These are phyloP conservation scores for Vitis cinerea DNA, from an alignment of 164 flowering plant genomes.

Conservation along the genomic window DNA sequence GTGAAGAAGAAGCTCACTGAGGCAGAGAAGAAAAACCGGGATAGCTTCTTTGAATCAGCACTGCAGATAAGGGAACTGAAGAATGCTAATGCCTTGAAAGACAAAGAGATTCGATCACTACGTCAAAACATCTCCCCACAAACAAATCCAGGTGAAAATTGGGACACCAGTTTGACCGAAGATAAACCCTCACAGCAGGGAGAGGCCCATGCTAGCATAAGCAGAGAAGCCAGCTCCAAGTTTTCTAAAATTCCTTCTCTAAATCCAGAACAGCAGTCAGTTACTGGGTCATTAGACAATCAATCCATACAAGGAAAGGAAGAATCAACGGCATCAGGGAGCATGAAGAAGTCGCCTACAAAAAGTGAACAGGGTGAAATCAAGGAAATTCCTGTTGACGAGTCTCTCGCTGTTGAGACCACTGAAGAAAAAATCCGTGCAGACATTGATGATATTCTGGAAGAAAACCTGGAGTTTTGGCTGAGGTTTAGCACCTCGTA, in stretches of 20 bases:
- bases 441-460: conserved; percentile 60
- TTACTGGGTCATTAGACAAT: background rate
- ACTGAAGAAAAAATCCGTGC: conserved; percentile 56
- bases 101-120: conserved; percentile 50
- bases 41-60: conserved; percentile 40
- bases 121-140: conserved; percentile 29
- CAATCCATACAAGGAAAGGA: conserved; percentile 6
- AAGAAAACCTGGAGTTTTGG: conserved; percentile 78
- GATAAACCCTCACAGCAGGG: conserved; percentile 4
- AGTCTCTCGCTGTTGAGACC: conserved; percentile 18
- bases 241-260: conserved; percentile 13
- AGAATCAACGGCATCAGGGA: background rate
- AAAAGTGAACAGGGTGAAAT: conserved; percentile 11
- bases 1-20: conserved; percentile 56
- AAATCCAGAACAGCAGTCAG: conserved; percentile 8
- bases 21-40: conserved; percentile 54
- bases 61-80: conserved; percentile 52
- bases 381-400: conserved; percentile 16
- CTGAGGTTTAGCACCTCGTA: conserved; percentile 67
- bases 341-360: background rate
- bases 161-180: conserved; percentile 1
- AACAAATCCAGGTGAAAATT: conserved; percentile 10
- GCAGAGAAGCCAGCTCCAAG: conserved; percentile 4
- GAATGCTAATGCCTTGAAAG: conserved; percentile 44
- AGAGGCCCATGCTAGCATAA: background rate